Base-by-base conservation (phyloP, 495 filamentous ascomycete species). In the Aspergillus nidulans region DNA sequence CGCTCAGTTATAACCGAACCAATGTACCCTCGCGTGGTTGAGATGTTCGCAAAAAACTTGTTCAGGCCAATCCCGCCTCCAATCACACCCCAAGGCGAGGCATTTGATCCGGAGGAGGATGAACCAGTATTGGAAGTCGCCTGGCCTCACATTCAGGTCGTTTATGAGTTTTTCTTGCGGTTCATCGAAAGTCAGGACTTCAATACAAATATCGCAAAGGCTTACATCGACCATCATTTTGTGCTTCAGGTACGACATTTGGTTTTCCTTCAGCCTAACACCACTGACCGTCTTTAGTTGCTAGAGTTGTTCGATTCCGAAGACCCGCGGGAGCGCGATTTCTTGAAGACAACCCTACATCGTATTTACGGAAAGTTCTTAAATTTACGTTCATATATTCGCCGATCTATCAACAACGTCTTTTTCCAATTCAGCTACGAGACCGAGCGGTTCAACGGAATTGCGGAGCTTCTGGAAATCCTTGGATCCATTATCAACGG, bases 371-470 rank as follows among this genome's bases (percentile, higher is more conserved):
- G 94, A 59, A 99, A 99, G 74, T 99, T 99, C 77, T 79, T 99
- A 52, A 99, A 99, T 68, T 79, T 99, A 34, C 84, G 94, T 30
- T 97, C 95, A 10, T 99, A 91, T 72, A 99, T 99, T 63, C 82
- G 94, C 64, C 86, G 94, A 60, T 97, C 95, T 36, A 99, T 99
- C 77, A 97, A 99, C 79, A 97, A 99, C 66, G 94, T 99, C 62
- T 99, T 99, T 79, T 99, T 99, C 81, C 94, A 99, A 67, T 99
- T 99, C 71, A 89, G 88, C 55, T 99, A 99, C 65, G 94, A 99
- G 74, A 99, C 94, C 0, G 94, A 99, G 70, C 82, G 94, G 47
- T 97, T 97, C 76, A 99, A 99, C 66, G 94, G 94, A 15, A 96
- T 99, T 57, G 94, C 94, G 4, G 94, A 99, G 69, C 77, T 99